Conservation (phyloP, 495 filamentous ascomycete genomes). For the Tetracladium setigerum region DNA sequence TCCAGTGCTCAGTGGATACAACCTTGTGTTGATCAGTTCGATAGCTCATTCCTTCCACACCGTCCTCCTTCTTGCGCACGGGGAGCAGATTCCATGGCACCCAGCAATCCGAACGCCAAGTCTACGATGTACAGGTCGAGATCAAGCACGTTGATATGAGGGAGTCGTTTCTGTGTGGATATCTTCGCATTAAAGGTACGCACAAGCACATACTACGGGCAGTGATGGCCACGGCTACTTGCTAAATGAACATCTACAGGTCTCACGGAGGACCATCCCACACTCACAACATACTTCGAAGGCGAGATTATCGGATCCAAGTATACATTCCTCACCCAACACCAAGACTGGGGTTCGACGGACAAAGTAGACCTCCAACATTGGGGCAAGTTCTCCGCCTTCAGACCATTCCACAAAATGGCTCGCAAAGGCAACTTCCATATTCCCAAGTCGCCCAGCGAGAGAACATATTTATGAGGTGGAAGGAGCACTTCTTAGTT, state of each 20-base stretch:
- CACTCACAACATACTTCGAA: slow-evolving; percentile 95
- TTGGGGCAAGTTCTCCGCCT: slow-evolving; percentile 86
- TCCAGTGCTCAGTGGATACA: neutral
- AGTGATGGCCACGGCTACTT: neutral
- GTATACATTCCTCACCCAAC: slow-evolving; percentile 85
- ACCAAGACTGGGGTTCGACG: slow-evolving; percentile 83
- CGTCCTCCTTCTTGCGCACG: slow-evolving; percentile 79
- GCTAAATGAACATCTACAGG: slow-evolving; percentile 42
- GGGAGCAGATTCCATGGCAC: slow-evolving; percentile 86
- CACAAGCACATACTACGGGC: neutral
- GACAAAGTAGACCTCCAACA: slow-evolving; percentile 91
- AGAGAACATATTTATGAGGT: slow-evolving; percentile 97
- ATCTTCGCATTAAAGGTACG: slow-evolving; percentile 91
- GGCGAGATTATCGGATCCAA: slow-evolving; percentile 96
- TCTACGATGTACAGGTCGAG: slow-evolving; percentile 93
- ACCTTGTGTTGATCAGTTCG: neutral
- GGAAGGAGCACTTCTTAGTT: slow-evolving; percentile 98
- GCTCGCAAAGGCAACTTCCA: slow-evolving; percentile 51
- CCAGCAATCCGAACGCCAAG: slow-evolving; percentile 82
- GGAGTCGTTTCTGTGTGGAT: slow-evolving; percentile 93
- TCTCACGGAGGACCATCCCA: slow-evolving; percentile 90
- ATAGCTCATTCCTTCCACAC: slow-evolving; percentile 51
- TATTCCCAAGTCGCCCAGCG: slow-evolving; percentile 67
- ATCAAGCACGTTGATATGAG: slow-evolving; percentile 94
- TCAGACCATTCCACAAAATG: slow-evolving; percentile 66